Evolutionary conservation across 1,284 basidiomycete genomes (phyloP).

Genomic region (Malassezia caprae): DNA sequence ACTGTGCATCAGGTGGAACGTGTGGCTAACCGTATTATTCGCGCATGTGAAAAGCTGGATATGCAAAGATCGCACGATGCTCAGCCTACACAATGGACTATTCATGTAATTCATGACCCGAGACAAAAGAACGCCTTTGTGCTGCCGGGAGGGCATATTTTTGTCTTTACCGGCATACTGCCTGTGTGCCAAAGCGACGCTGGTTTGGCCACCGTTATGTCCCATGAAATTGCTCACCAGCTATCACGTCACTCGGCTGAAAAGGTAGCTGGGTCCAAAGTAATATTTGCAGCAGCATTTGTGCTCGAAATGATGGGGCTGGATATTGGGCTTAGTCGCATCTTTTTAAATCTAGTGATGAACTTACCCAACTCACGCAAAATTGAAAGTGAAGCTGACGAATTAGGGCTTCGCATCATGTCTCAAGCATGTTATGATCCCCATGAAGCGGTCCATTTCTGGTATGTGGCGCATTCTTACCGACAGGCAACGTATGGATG

Average conservation of each 20-base stretch:
- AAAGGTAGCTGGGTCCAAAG: constrained; percentile 40
- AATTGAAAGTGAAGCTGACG: constrained; percentile 64
- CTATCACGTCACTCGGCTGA: constrained; percentile 31
- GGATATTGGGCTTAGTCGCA: constrained; percentile 34
- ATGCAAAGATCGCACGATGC: constrained; percentile 4
- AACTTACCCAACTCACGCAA: constrained; percentile 74
- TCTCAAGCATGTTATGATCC: constrained; percentile 68
- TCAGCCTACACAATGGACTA: constrained; percentile 55
- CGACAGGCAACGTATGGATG: constrained; percentile 29
- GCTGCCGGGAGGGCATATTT: constrained; percentile 62
- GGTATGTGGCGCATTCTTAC: neutral
- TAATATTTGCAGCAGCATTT: constrained; percentile 24
- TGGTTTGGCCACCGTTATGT: constrained; percentile 73
- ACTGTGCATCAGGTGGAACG: constrained; percentile 54
- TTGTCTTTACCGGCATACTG: constrained; percentile 77
- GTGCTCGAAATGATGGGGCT: constrained; percentile 28
- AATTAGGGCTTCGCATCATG: constrained; percentile 38
- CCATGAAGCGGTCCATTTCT: constrained; percentile 52
- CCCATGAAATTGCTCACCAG: constrained; percentile 77
- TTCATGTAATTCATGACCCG: constrained; percentile 69
- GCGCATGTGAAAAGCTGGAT: constrained; percentile 57
- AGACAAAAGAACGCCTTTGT: constrained; percentile 68
- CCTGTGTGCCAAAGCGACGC: constrained; percentile 68
- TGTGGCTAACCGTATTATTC: constrained; percentile 64
- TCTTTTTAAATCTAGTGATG: constrained; percentile 56